Conservation (phyloP, 2,329 filamentous ascomycete genomes). For the Teratosphaeria destructans region DNA sequence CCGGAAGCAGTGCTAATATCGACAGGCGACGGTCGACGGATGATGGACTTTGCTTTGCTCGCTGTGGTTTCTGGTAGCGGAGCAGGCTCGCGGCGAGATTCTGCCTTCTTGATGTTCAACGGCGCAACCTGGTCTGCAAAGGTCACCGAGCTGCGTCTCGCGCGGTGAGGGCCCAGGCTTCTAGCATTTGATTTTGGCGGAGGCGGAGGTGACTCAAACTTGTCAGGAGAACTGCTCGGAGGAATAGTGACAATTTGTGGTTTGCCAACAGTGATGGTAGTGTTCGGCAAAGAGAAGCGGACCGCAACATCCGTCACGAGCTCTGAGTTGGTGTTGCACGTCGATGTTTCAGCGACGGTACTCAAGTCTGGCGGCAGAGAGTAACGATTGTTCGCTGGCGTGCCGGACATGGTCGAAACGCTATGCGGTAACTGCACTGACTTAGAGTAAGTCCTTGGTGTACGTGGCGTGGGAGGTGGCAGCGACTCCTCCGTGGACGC, state of each 20-base stretch:
- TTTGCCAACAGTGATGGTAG: conserved; percentile 26
- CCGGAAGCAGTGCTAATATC: conserved; percentile 12
- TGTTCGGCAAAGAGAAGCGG: conserved; percentile 27
- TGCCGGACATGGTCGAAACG: conserved; percentile 11
- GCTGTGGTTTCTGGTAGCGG: conserved; percentile 9
- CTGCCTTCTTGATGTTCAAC: conserved; percentile 22
- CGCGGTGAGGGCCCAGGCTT: conserved; percentile 7
- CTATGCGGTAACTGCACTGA: conserved; percentile 20
- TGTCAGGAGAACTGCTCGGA: conserved; percentile 20
- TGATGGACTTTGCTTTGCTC: conserved; percentile 17
- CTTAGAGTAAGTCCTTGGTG: conserved; percentile 24
- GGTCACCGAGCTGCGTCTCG: conserved; percentile 18
- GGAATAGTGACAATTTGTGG: conserved; percentile 25
- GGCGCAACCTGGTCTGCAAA: conserved; percentile 27
- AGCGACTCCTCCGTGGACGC: conserved; percentile 10
- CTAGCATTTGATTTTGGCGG: conserved; percentile 10
- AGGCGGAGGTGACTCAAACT: conserved; percentile 13
- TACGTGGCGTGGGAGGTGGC: conserved; percentile 19
- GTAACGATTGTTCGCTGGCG: conserved; percentile 17
- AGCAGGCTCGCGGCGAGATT: conserved; percentile 9
- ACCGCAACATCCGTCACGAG: conserved; percentile 28
- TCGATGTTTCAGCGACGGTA: conserved; percentile 19
- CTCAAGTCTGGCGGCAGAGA: conserved; percentile 24
- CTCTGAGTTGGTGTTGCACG: conserved; percentile 21
- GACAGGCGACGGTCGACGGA: conserved; percentile 17